Conservation (phyloP, 2,329 filamentous ascomycete genomes). For the Ophiostoma populinum region DNA sequence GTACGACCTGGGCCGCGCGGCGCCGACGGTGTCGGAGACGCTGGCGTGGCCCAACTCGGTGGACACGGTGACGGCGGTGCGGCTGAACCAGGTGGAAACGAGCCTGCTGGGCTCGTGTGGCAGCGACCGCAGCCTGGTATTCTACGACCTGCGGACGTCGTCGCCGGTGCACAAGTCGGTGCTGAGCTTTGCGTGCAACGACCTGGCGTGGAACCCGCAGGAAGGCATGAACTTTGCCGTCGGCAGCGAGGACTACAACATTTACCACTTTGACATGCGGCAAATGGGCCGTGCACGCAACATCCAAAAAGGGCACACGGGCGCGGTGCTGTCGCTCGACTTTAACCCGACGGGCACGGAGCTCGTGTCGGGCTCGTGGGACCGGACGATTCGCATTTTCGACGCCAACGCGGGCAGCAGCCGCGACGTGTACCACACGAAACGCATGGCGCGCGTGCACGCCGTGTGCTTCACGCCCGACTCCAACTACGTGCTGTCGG, state of each 20-base stretch:
- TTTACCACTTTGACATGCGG: slow-evolving; percentile 86
- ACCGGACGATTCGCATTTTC: slow-evolving; percentile 78
- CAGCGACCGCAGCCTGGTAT: slow-evolving; percentile 68
- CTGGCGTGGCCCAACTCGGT: slow-evolving; percentile 25
- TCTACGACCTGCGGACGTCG: slow-evolving; percentile 83
- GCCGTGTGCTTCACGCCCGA: slow-evolving; percentile 45
- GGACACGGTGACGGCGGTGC: slow-evolving; percentile 76
- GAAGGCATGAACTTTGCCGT: slow-evolving; percentile 52
- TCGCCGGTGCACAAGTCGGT: slow-evolving; percentile 67
- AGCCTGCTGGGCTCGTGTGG: slow-evolving; percentile 75
- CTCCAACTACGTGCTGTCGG: slow-evolving; percentile 73
- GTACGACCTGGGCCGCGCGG: slow-evolving; percentile 9
- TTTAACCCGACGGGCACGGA: slow-evolving; percentile 91
- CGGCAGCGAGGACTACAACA: slow-evolving; percentile 87
- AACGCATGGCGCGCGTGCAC: slow-evolving; percentile 87
- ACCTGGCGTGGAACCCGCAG: slow-evolving; percentile 87
- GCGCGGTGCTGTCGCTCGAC: slow-evolving; percentile 89
- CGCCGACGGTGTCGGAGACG: slow-evolving; percentile 10
- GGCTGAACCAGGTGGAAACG: slow-evolving; percentile 90
- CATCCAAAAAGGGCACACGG: slow-evolving; percentile 16
- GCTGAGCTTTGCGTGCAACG: slow-evolving; percentile 68
- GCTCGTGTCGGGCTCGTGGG: slow-evolving; percentile 76
- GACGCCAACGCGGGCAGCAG: slow-evolving; percentile 64
- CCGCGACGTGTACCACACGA: slow-evolving; percentile 90
- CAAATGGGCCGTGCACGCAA: slow-evolving; percentile 12